Base-by-base conservation (phyloP, 345 rosid species). In the Salix viminalis region DNA sequence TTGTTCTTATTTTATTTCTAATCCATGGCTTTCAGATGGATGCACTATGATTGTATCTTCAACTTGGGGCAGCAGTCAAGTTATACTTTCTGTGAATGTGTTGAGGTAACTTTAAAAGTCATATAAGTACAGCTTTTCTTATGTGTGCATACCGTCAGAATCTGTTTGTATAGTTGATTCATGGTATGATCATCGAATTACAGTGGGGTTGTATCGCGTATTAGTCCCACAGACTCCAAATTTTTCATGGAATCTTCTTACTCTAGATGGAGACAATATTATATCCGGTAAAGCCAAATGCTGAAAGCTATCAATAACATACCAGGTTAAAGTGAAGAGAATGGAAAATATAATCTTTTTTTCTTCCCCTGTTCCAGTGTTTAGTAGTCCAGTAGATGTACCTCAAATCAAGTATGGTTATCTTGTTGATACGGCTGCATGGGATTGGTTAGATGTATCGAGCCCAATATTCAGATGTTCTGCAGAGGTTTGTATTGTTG, bases 1-100 rank as follows among this genome's bases (percentile, higher is more conserved):
- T 81, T 75, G 46, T 69, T 84, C 87, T 2, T 39, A 76, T 72
- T 71, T 90, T 70, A 92, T 87, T 64, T 71, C 71, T 56, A 85
- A 87, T 71, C 93, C 96, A 3, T 96, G 99, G 98, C 93, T 96
- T 76, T 91, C 98, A 76, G 97, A 96, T 88, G 92, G 97, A 79
- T 78, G 85, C 80, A 92, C 90, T 41, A 79, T 96, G 87, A 80
- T 93, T 77, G 75, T 96, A 74, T 82, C 94, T 86, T 90, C 99
- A 70, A 42, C 78, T 58, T 96, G 96, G 96, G 71, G 84, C 64
- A 92, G 98, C 87, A 46, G 75, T 80, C 88, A 89, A 89, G 95
- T 83, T 73, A 81, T 93, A 70, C 88, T 91, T 82, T 85, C 89
- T 26, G 91, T 96, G 44, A 80, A 96, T 81, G 79, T 90, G 56